A percentile compares a stretch with the other conserved stretches of the same genome.
Conservation (phyloP, 169 alveolate genomes). For the Plasmodium vivax region DNA sequence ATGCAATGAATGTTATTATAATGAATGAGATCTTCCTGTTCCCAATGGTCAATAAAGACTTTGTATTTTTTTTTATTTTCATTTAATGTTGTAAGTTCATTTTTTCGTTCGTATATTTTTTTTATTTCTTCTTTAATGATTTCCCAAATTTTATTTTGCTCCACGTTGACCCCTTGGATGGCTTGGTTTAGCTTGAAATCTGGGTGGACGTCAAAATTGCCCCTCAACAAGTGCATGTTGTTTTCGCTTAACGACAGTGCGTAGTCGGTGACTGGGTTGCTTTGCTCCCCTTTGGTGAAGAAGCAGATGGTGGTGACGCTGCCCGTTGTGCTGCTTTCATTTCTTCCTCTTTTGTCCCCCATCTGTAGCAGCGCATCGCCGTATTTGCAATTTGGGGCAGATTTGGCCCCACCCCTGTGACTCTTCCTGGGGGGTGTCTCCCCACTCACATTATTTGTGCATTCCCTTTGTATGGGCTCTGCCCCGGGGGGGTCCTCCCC, state of each 20-base stretch:
- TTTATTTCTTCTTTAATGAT: constrained; percentile 31
- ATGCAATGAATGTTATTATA: constrained; percentile 53
- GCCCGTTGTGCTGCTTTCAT: background rate
- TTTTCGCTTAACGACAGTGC: constrained; percentile 58
- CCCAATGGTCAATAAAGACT: constrained; percentile 68
- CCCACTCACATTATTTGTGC: background rate
- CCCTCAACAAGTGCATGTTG: background rate
- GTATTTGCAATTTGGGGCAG: background rate
- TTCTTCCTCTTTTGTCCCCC: background rate
- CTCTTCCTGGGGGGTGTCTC: background rate
- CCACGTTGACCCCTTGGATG: background rate
- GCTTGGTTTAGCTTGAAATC: constrained; percentile 8
- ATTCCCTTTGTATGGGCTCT: background rate
- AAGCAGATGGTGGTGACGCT: constrained; percentile 37
- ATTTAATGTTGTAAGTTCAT: constrained; percentile 10
- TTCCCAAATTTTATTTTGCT: constrained; percentile 45
- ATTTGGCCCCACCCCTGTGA: background rate
- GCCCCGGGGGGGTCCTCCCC: background rate
- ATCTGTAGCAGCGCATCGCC: background rate
- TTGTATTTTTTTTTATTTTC: constrained; percentile 51
- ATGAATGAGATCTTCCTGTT: constrained; percentile 49
- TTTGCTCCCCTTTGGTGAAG: background rate
- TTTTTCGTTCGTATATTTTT: constrained; percentile 14
- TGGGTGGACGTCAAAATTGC: constrained; percentile 6
- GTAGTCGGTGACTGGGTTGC: background rate